Conservation (phyloP, 139 green algal genomes). For the Pleodorina starrii region DNA sequence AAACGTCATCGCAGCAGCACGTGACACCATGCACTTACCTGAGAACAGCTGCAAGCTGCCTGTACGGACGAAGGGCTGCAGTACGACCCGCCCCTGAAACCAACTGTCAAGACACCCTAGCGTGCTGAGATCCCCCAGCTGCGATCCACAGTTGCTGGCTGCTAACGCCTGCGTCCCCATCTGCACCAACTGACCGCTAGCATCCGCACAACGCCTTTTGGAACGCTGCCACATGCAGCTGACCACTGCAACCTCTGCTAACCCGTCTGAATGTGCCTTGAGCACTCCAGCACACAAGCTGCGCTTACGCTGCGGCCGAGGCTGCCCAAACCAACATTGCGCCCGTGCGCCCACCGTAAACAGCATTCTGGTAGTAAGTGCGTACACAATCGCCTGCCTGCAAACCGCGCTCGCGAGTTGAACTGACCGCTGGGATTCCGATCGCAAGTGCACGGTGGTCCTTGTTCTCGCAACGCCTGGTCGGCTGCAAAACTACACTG, state of each 20-base stretch:
- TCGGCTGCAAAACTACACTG: background rate
- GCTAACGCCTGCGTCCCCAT: background rate
- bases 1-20: background rate
- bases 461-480: no score
- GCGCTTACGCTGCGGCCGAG: background rate
- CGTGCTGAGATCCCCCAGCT: background rate
- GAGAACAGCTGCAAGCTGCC: conserved; percentile 7
- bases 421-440: background rate
- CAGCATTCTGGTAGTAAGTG: background rate
- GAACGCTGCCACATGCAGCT: conserved; percentile 5
- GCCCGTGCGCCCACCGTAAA: background rate
- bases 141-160: background rate
- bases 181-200: background rate
- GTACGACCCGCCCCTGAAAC: background rate
- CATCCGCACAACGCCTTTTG: background rate
- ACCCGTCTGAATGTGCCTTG: background rate
- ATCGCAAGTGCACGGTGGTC: no score
- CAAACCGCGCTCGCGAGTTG: background rate
- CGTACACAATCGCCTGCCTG: conserved; percentile 9
- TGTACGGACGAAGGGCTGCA: background rate
- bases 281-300: conserved; percentile 1
- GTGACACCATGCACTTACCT: conserved; percentile 5
- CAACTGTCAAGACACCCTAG: background rate
- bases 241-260: conserved; percentile 14
- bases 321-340: conserved; percentile 14